Evolutionary conservation across 306 rosid species (phyloP).

Genomic region (Quercus variabilis): DNA sequence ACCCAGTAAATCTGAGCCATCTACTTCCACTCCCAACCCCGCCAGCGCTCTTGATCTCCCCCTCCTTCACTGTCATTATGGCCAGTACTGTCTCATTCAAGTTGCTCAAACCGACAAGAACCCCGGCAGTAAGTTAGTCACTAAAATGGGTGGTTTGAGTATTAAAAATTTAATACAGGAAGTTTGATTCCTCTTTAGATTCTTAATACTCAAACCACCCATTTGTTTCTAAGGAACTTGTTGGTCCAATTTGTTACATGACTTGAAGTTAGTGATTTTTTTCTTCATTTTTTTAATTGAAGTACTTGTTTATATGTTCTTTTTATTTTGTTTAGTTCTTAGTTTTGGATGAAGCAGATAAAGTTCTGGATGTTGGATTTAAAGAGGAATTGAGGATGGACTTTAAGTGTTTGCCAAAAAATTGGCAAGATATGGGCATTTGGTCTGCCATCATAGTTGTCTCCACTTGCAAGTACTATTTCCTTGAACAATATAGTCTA

Average conservation of each 20-base stretch:
- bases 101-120: background rate
- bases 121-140: background rate
- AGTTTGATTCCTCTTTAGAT: background rate
- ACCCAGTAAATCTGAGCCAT: background rate
- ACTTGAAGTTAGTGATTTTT: background rate
- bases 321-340: slow-evolving; percentile 49
- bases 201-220: too few relatives aligned
- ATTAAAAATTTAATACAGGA: background rate
- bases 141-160: background rate
- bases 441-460: slow-evolving; percentile 77
- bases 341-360: slow-evolving; percentile 92
- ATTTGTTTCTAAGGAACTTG: too few relatives aligned
- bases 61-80: slow-evolving; percentile 29
- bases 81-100: slow-evolving; percentile 17
- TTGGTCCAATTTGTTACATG: too few relatives aligned
- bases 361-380: slow-evolving; percentile 76
- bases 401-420: slow-evolving; percentile 74
- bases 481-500: slow-evolving; percentile 10
- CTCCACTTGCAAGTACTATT: slow-evolving; percentile 67
- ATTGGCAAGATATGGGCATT: slow-evolving; percentile 68
- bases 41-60: background rate
- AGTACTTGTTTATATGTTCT: background rate
- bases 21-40: background rate
- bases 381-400: slow-evolving; percentile 73
- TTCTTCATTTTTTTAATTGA: background rate